These are phyloP conservation scores for Candida succiphila DNA, from an alignment of 805 yeast species.

Conservation along the genomic window DNA sequence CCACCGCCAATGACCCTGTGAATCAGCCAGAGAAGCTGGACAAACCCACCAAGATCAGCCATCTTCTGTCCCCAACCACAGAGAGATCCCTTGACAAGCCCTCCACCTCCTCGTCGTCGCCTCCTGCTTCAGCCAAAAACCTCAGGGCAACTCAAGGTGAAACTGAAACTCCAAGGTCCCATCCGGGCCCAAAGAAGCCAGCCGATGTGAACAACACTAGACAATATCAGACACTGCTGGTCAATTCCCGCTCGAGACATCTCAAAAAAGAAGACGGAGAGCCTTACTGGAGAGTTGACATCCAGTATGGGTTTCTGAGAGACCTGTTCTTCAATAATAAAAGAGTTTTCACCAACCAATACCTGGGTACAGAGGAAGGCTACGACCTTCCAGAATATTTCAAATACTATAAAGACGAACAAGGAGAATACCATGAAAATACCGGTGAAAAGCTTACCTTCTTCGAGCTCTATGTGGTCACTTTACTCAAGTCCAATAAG, in stretches of 20 bases:
- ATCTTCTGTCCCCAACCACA: no score
- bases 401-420: slow-evolving; percentile 8
- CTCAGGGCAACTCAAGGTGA: no score
- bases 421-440: slow-evolving; percentile 12
- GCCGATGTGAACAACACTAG: no score
- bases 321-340: slow-evolving; percentile 53
- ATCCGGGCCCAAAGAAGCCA: no score
- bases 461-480: slow-evolving; percentile 72
- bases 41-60: no score
- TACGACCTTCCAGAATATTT: slow-evolving; percentile 28
- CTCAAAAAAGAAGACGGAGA: slow-evolving; percentile 87
- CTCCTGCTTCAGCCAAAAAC: no score
- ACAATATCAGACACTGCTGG: no score
- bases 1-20: no score
- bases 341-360: slow-evolving; percentile 60
- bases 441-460: slow-evolving; percentile 52
- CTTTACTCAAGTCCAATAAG: slow-evolving; percentile 74
- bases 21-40: no score
- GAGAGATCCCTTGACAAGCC: no score
- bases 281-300: slow-evolving; percentile 81
- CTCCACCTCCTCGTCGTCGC: no score
- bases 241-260: slow-evolving; percentile 35
- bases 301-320: slow-evolving; percentile 71
- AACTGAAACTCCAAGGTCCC: no score
- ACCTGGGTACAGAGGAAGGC: slow-evolving; percentile 22